Base-by-base conservation (phyloP, 805 yeast species). In the Monosporozyma servazzii region DNA sequence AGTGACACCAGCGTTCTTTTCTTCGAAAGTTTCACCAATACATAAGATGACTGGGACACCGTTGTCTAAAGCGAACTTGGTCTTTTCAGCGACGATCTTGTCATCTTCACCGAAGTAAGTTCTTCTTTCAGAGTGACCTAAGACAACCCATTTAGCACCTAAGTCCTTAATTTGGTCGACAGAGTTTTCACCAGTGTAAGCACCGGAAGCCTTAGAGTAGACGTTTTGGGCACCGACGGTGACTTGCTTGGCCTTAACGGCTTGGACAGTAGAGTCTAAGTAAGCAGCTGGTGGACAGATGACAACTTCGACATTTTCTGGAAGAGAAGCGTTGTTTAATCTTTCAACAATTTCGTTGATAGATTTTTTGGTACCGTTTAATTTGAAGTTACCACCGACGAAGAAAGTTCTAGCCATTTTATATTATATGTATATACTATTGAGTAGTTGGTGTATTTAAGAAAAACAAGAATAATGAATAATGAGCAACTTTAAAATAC, bases 51-150 rank as follows among this genome's bases (percentile, higher is more conserved):
- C 99, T 64, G 82, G 80, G 55, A 91, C 74, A 63, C 96, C 97
- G 63, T 80, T 75, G 64, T 87, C 96, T 63, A 93, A 75, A 58
- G 98, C 97, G 65, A 85, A 89, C 76, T 86, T 86, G 71, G 95
- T 85, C 84, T 93, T 93, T 66, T 84, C 85, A 63, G 99, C 97
- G 62, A 93, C 76, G 66, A 88, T 79, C 70, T 88, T 91, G 72
- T 89, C 96, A 55, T 85, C 70, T 77, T 93, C 99, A 71, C 83
- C 79, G 79, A 87, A 81, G 71, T 89, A 78, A 62, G 95, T 84
- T 79, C 99, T 88, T 80, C 99, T 90, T 80, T 93, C 99, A 57
- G 96, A 88, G 82, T 93, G 99, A 66, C 99, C 99, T 61, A 93
- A 79, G 68, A 93, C 80, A 58, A 90, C 95, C 97, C 97, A 93